Base-by-base conservation (phyloP, 768 basidiomycete genomes). In the Rhodosporidiobolus odoratus region DNA sequence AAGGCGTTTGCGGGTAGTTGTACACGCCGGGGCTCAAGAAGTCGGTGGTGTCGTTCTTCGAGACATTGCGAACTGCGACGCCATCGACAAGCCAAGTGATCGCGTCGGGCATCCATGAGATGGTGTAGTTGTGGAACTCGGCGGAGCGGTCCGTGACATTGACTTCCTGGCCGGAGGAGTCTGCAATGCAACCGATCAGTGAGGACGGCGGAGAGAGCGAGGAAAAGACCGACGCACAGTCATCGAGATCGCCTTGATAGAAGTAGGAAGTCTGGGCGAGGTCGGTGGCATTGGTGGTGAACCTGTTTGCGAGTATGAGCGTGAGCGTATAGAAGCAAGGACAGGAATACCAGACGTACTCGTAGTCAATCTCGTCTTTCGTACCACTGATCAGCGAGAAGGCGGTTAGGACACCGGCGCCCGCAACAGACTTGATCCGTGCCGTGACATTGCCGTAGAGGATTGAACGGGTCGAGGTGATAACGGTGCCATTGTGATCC, bases 1-100 rank as follows among this genome's bases (percentile, higher is more conserved):
- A 75, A 0, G 80, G 80, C 1, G 79, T 79, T 2, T 70, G 70
- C 21, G 80, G 80, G 72, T 78, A 80, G 52, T 74, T 61, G 69
- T 40, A 62, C 1, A 40, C 2, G 4, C 12, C 54, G 1, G 53
- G 54, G 35, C 43, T 45, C 9, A 4, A 0, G 1, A 30, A 17
- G 35, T 41, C 68, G 38, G 53, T 32, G 30, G 72, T 73, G 71
- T 54, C 58, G 54, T 54, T 40, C n/a, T 65, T 58, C 37, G 62
- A 30, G 8, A 79, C 64, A 6, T 73, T 76, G n/a, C 76, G 75
- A 6, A 78, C 73, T 3, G 74, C 74, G 21, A 63, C 52, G 19
- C 64, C 69, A 37, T 76, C 75, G 40, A 74, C 63, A 25, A 62
- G 30, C 73, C 69, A 74, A 2, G 57, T 61, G 34, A 76, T 60